Evolutionary conservation across 495 filamentous ascomycete genomes (phyloP), one percentile per base, ranked within the genome.

Genomic region (Chaetomidium leptoderma): DNA sequence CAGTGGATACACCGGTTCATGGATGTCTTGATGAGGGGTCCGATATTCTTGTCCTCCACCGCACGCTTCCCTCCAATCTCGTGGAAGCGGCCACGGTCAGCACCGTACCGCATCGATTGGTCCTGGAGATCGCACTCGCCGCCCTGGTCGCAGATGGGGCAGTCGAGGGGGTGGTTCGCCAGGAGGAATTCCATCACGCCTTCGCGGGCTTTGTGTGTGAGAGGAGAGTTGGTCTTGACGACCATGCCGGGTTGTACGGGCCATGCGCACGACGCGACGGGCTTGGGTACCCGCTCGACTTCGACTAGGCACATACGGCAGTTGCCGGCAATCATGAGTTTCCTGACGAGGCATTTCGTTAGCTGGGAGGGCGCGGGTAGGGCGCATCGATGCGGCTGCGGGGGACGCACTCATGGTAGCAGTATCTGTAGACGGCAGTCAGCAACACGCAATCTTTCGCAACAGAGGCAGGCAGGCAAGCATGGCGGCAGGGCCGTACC

Each of bases 1-100:
- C 93, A 98, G 76, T 98, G 93, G 69, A 98, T 98, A 77, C 93
- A 98, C 68, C 93, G 81, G 77, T 97, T 98, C 93, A 98, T 98
- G n/a, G 95, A 97, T 16, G 93, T 98, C 80, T 98, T 98, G 71
- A 98, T 86, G 56, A 98, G 73, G n/a, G 93, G 93, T 7, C 93
- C 93, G 63, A 98, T 96, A 69, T 97, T 97, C 81, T 98, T 98
- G 72, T 98, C 93, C 78, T 98, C 93, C 30, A 96, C 91, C 6
- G 90, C 93, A 72, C 93, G 88, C 82, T 98, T 98, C 64, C 93
- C 93, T 42, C 82, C 84, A 61, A 90, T 76, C 76, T 98, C 93
- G 72, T 98, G 93, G 75, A 98, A 98, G 62, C 93, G 87, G 49
- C 93, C 93, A 62, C 93, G 83, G 72, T 98, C 93, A 48, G 89